Base-by-base conservation (phyloP, 2,329 filamentous ascomycete genomes). In the Paracoccidioides brasiliensis region DNA sequence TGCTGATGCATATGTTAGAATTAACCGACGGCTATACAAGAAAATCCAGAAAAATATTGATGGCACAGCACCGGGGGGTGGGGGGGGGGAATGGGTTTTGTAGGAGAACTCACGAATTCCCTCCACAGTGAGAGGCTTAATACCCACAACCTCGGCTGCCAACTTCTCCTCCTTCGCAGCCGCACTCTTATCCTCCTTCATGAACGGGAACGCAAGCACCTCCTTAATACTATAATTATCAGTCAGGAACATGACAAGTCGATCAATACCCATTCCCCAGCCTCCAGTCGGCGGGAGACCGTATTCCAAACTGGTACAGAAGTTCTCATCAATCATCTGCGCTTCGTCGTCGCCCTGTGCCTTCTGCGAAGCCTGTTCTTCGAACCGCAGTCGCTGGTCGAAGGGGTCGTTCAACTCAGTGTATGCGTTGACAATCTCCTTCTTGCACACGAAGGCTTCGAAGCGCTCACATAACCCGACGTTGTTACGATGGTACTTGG, bases 371-470 rank as follows among this genome's bases (percentile, higher is more conserved):
- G 90, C 91, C 75, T 98, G 93, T 81, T 97, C 91, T 72, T 95
- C 90, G 71, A 91, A 91, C 35, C 90, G 83, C 60, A 91, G 75
- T 59, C 93, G 83, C 77, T 98, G 93, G 72, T 96, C 90, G 66
- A 95, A 91, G 56, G 91, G 90, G 66, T 96, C 88, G 78, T 95
- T 94, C 80, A 98, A 84, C 82, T 98, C 93, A 42, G 91, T 97
- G 76, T 96, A 94, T 5, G 90, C 90, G 68, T 98, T 97, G 66
- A 85, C 86, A 63, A 97, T 96, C 71, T 97, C 91, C 81, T 93
- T 94, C 80, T 90, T 94, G 78, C 86, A 90, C 48, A 96, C 93
- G 63, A 98, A 98, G 9, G 88, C 90, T 75, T 98, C 93, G 72
- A 97, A 97, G 55, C 93, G 87, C 78, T 98, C 93, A 70, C 90